Percentiles rank a stretch among this genome's conserved stretches.
These are phyloP conservation scores for Podospora anserina DNA, from an alignment of 495 filamentous ascomycete species.

Conservation along the genomic window DNA sequence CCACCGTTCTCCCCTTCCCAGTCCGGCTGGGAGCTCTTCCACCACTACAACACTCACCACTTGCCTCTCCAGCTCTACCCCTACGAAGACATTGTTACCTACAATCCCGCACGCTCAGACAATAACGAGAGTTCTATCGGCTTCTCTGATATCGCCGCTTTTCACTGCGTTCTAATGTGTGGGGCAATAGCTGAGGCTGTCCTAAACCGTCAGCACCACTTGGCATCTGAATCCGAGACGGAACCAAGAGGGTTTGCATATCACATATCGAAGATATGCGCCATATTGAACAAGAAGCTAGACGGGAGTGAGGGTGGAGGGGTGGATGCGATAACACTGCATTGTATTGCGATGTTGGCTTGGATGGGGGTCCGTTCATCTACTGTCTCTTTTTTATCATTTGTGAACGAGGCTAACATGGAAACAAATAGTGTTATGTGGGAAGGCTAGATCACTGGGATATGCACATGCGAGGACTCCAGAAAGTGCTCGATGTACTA, in stretches of 20 bases:
- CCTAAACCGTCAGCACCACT: not conserved
- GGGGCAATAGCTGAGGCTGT: slow-evolving; percentile 24
- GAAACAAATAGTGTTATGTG: slow-evolving; percentile 25
- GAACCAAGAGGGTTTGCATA: slow-evolving; percentile 24
- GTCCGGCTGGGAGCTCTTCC: slow-evolving; percentile 25
- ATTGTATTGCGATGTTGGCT: slow-evolving; percentile 30
- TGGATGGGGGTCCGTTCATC: slow-evolving; percentile 21
- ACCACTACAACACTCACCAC: slow-evolving; percentile 18
- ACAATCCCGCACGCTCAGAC: slow-evolving; percentile 27
- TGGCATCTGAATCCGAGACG: slow-evolving; percentile 1
- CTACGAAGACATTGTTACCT: slow-evolving; percentile 30
- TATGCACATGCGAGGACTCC: slow-evolving; percentile 32
- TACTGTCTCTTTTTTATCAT: slow-evolving; percentile 4
- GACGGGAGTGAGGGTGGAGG: slow-evolving; percentile 15
- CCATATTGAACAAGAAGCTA: slow-evolving; percentile 31
- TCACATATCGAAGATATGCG: slow-evolving; percentile 31
- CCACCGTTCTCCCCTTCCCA: slow-evolving; percentile 10
- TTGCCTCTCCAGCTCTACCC: slow-evolving; percentile 29
- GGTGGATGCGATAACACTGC: slow-evolving; percentile 24
- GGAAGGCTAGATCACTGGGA: slow-evolving; percentile 34
- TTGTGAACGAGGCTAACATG: not conserved
- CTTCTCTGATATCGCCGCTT: slow-evolving; percentile 18
- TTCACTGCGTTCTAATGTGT: slow-evolving; percentile 31
- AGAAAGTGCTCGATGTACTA: slow-evolving; percentile 27
- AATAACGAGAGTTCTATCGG: slow-evolving; percentile 23